Evolutionary conservation across 495 filamentous ascomycete genomes (phyloP).

Genomic region (Copromyces sp.): DNA sequence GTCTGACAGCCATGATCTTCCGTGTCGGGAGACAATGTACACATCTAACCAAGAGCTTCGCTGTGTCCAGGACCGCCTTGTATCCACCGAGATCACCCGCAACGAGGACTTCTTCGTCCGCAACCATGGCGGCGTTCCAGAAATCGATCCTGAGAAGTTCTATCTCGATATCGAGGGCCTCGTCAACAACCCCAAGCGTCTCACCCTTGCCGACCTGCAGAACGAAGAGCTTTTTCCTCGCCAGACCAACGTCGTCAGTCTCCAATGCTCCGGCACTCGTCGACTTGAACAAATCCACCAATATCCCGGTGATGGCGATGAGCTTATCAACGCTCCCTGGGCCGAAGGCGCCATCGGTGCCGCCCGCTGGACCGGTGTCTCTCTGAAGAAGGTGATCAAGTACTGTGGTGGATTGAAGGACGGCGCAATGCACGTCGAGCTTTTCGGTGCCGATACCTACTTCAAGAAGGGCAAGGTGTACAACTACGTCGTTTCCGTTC

Average conservation of each 20-base stretch:
- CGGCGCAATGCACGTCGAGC: slow-evolving; percentile 49
- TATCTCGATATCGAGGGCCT: slow-evolving; percentile 45
- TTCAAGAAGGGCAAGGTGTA: slow-evolving; percentile 51
- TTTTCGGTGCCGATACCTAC: slow-evolving; percentile 58
- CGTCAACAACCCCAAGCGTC: slow-evolving; percentile 42
- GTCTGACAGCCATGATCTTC: neutral
- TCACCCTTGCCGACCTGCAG: slow-evolving; percentile 47
- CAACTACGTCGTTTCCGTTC: slow-evolving; percentile 56
- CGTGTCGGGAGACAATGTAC: neutral
- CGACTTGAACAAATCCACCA: slow-evolving; percentile 54
- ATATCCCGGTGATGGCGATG: slow-evolving; percentile 58
- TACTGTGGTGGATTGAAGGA: slow-evolving; percentile 49
- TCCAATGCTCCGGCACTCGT: slow-evolving; percentile 61
- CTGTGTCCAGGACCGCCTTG: slow-evolving; percentile 8
- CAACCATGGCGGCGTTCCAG: slow-evolving; percentile 55
- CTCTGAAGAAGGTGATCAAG: slow-evolving; percentile 57
- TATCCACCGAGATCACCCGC: slow-evolving; percentile 41
- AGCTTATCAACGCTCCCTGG: slow-evolving; percentile 59
- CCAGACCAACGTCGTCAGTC: slow-evolving; percentile 43
- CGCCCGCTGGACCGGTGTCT: slow-evolving; percentile 50
- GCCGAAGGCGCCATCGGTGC: slow-evolving; percentile 59
- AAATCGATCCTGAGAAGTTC: slow-evolving; percentile 45
- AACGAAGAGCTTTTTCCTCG: slow-evolving; percentile 47
- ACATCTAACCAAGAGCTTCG: neutral
- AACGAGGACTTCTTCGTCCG: slow-evolving; percentile 55